Base-by-base conservation (phyloP, 2,329 filamentous ascomycete genomes). In the Diaporthe citri region DNA sequence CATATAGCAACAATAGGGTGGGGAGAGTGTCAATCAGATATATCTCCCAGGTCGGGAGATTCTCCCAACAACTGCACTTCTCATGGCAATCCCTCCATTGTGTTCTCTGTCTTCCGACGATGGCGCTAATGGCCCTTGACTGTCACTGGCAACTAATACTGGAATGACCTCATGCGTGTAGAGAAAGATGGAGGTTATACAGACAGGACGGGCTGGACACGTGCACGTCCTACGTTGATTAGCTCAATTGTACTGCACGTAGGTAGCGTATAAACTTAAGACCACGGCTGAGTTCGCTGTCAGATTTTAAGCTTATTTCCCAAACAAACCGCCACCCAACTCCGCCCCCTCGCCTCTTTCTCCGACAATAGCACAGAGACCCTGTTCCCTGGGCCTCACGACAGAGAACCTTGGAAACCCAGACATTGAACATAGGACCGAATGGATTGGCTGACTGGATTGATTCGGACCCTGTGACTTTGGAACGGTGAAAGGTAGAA, bases 281-380 rank as follows among this genome's bases (percentile, higher is more conserved):
- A 28, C 64, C 28, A 52, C 64, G 34, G 46, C 46, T 34, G 25
- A 48, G 51, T 59, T 71, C 39, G 36, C 56, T 51, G 25, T 28
- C 55, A 51, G 34, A 39, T 64, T 55, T 73, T 66, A 66, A 73
- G 71, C 71, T 73, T 73, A 73, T 51, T 57, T 52, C 46, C 48
- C 46, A 64, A 12, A 46, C 59, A 46, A 46, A 59, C 20, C 56
- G 34, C 31, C 56, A 15, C 56, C 56, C 12, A 20, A 22, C 12
- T 17, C 59, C 59, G 6, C 57, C 20, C 36, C 31, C 22, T 22
- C 46, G 22, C 52, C 15, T 25, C 43, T 25, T 39, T 12, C n/a
- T 59, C 25, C 43, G 43, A 67, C 60, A 34, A 39, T 22, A 52
- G 28, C 62, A 39, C 28, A 25, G 12, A 22, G 41, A 52, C 62